Percentiles rank a stretch among this genome's conserved stretches.
phyloP scores from a whole-genome alignment of 257 asterid species.

The Phtheirospermum japonicum region DNA sequence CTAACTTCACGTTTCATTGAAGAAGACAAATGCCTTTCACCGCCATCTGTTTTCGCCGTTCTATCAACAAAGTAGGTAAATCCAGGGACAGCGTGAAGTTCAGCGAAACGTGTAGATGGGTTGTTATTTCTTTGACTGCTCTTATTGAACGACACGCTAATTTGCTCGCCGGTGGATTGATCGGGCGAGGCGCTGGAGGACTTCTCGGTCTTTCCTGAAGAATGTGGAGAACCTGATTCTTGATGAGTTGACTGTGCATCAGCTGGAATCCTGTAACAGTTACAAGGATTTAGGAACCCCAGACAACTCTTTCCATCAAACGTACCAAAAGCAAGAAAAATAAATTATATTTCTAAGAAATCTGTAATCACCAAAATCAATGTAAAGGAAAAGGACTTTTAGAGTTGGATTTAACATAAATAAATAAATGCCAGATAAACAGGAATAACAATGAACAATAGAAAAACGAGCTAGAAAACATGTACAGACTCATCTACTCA shows the following conservation, averaged over 20 bases:
- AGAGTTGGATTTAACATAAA: too few species aligned
- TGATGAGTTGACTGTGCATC: slow-evolving; percentile 26
- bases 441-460: background rate
- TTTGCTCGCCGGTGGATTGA: slow-evolving; percentile 47
- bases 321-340: background rate
- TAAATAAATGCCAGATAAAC: background rate
- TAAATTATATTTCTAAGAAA: too few species aligned
- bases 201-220: slow-evolving; percentile 34
- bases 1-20: slow-evolving; percentile 46
- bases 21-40: too few species aligned
- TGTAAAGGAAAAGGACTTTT: too few species aligned
- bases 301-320: slow-evolving; percentile 18
- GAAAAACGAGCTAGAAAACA: slow-evolving; percentile 9
- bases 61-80: slow-evolving; percentile 68
- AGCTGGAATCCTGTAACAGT: slow-evolving; percentile 36
- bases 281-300: slow-evolving; percentile 24
- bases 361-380: too few species aligned
- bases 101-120: slow-evolving; percentile 56
- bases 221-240: slow-evolving; percentile 33
- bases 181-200: slow-evolving; percentile 37
- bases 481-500: background rate
- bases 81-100: slow-evolving; percentile 80
- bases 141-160: slow-evolving; percentile 70
- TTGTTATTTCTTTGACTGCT: slow-evolving; percentile 43
- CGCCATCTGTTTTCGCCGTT: too few species aligned